Conservation (phyloP, 768 basidiomycete species). For the Rhodocollybia butyracea region DNA sequence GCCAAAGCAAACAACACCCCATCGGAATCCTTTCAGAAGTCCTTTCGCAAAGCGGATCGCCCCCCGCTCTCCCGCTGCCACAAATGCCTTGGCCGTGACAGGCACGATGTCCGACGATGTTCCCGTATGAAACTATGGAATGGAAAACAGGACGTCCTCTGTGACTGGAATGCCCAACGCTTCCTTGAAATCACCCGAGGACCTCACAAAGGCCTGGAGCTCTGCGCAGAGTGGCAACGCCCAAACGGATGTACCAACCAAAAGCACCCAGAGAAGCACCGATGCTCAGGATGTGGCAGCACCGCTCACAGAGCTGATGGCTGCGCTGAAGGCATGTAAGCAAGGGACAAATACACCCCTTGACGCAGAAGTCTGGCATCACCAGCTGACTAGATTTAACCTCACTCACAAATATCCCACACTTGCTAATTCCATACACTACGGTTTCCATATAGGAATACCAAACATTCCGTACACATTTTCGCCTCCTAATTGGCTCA, state of each 20-base stretch:
- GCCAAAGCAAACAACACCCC: background rate
- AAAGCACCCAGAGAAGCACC: conserved; percentile 25
- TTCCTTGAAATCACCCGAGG: conserved; percentile 11
- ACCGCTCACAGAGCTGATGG: conserved; percentile 33
- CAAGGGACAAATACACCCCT: conserved; percentile 28
- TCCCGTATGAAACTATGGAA: conserved; percentile 18
- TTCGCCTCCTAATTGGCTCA: background rate
- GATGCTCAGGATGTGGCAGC: conserved; percentile 40
- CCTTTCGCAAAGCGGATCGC: background rate
- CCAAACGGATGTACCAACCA: conserved; percentile 20
- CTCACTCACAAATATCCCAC: conserved; percentile 23
- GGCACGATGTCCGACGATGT: conserved; percentile 22
- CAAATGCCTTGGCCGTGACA: conserved; percentile 29
- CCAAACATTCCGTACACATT: background rate
- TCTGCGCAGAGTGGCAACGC: conserved; percentile 35
- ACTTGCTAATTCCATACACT: conserved; percentile 17
- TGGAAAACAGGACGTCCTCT: conserved; percentile 7
- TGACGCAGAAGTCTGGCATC: conserved; percentile 27
- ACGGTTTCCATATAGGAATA: background rate
- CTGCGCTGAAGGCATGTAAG: conserved; percentile 33
- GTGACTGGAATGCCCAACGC: conserved; percentile 13
- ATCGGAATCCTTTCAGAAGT: background rate
- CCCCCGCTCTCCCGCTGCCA: background rate
- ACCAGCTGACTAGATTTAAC: conserved; percentile 8
- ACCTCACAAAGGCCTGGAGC: conserved; percentile 13